Conservation (phyloP, 2,329 filamentous ascomycete genomes). For the Aspergillus carbonarius region DNA sequence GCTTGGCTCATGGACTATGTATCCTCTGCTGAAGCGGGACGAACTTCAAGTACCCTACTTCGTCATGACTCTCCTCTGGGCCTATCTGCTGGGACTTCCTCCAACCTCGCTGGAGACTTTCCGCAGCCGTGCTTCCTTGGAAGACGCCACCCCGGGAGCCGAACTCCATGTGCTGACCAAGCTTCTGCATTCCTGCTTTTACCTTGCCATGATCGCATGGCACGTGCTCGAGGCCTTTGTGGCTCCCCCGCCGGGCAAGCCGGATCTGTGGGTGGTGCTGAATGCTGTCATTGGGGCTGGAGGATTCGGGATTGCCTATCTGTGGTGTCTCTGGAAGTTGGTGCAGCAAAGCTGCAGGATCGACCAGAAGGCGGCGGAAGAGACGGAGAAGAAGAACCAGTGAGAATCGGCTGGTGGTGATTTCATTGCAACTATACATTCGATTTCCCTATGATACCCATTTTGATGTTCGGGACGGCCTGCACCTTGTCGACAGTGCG, state of each 20-base stretch:
- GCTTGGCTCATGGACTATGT: slow-evolving; percentile 89
- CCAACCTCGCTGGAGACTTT: slow-evolving; percentile 72
- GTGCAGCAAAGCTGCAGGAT: slow-evolving; percentile 33
- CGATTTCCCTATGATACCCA: slow-evolving; percentile 30
- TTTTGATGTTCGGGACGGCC: slow-evolving; percentile 10
- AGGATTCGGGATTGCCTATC: slow-evolving; percentile 82
- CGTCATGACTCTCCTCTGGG: slow-evolving; percentile 83
- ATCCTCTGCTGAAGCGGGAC: slow-evolving; percentile 81
- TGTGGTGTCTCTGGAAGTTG: slow-evolving; percentile 80
- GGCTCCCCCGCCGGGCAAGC: slow-evolving; percentile 69
- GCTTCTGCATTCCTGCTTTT: slow-evolving; percentile 73
- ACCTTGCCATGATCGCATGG: slow-evolving; percentile 75
- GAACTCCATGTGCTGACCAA: slow-evolving; percentile 60
- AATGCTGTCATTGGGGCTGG: slow-evolving; percentile 85
- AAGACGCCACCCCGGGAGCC: slow-evolving; percentile 39
- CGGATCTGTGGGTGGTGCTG: slow-evolving; percentile 89
- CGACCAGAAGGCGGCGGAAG: slow-evolving; percentile 24
- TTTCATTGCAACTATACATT: slow-evolving; percentile 4
- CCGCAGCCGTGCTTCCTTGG: slow-evolving; percentile 46
- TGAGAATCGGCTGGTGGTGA: slow-evolving; percentile 17
- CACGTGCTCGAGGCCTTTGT: slow-evolving; percentile 72
- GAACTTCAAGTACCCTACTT: slow-evolving; percentile 81
- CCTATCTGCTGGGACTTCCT: slow-evolving; percentile 83
- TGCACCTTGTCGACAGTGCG: not conserved
- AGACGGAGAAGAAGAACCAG: slow-evolving; percentile 36